Conservation (phyloP, 257 asterid genomes). For the Scutellaria galericulata region DNA sequence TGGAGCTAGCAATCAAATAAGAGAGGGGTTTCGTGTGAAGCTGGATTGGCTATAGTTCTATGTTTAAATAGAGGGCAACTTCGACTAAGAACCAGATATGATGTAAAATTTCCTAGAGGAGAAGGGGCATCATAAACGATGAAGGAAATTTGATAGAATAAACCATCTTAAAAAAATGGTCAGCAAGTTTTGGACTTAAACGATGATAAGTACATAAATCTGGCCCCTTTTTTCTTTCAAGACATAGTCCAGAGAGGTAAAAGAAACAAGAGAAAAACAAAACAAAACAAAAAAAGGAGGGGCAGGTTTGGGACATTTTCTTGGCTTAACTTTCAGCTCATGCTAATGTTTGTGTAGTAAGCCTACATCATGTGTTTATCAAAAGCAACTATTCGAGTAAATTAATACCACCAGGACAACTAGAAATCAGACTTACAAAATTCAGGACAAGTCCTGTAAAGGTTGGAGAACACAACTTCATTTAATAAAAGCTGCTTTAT, state of each 20-base stretch:
- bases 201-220: not conserved
- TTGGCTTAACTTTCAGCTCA: not conserved
- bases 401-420: not conserved
- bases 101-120: slow-evolving; percentile 1
- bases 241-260: not conserved
- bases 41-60: slow-evolving; percentile 1
- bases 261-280: not conserved
- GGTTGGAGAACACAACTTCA: too few species aligned
- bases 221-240: not conserved
- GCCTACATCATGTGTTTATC: not conserved
- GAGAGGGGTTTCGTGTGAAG: slow-evolving; percentile 17
- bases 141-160: slow-evolving; percentile 2
- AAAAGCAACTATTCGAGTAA: slow-evolving; percentile 16
- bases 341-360: not conserved
- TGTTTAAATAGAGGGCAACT: slow-evolving; percentile 1
- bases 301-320: slow-evolving; percentile 7
- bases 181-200: slow-evolving; percentile 4
- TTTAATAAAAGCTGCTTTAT: not conserved
- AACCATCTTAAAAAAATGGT: not conserved
- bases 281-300: not conserved
- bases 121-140: slow-evolving; percentile 8
- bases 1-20: not conserved
- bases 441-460: too few species aligned
- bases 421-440: not conserved
- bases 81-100: not conserved